A percentile compares a stretch with the other conserved stretches of the same genome.
Conservation (phyloP, 2,329 filamentous ascomycete species). For the Aureobasidium vineae region DNA sequence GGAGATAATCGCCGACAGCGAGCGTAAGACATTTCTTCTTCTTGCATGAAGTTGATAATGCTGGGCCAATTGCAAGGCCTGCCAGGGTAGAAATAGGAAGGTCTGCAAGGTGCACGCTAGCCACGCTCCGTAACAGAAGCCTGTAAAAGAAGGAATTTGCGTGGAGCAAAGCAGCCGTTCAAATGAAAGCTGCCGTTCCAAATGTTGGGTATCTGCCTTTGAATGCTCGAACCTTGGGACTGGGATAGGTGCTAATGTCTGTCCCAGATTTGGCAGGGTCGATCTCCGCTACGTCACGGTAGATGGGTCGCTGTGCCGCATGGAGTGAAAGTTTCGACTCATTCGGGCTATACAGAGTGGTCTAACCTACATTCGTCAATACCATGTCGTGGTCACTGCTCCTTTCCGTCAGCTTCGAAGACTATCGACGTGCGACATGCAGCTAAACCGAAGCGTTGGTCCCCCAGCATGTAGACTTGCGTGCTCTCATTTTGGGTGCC, state of each 20-base stretch:
- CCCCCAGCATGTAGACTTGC: neutral
- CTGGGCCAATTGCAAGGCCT: neutral
- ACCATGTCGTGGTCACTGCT: neutral
- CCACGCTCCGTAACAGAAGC: neutral
- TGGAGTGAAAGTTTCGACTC: neutral
- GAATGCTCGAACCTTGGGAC: neutral
- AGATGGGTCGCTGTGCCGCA: neutral
- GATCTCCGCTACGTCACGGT: neutral
- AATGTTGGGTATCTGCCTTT: neutral
- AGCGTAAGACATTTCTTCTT: conserved; percentile 7
- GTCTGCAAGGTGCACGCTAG: conserved; percentile 5
- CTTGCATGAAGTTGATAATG: neutral
- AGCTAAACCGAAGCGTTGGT: conserved; percentile 15
- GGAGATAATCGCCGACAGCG: conserved; percentile 4
- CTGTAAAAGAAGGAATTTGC: neutral
- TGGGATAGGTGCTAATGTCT: conserved; percentile 1
- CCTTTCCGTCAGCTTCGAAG: neutral
- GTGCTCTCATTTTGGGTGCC: neutral
- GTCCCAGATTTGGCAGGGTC: neutral
- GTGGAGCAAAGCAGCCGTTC: neutral
- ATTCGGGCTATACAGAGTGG: neutral
- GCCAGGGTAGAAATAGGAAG: conserved; percentile 2
- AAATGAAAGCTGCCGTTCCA: neutral
- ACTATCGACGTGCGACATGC: conserved; percentile 4
- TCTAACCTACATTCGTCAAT: neutral